Evolutionary conservation across 192 early-diverging fungal genomes (phyloP).

Genomic region (Oehlia diaphana): DNA sequence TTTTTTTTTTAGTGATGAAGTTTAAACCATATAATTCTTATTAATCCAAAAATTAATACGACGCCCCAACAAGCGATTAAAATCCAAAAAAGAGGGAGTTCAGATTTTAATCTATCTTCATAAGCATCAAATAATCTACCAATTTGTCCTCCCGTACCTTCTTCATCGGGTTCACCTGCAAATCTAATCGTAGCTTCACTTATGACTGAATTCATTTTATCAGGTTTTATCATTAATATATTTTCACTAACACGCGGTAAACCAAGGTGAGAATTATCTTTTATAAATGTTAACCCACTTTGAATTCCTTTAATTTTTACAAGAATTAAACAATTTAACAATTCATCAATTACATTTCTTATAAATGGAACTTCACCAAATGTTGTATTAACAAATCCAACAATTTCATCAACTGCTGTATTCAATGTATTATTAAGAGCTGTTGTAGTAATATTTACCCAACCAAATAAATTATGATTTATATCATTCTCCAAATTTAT

Average conservation of each 20-base stretch:
- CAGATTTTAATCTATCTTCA: background rate
- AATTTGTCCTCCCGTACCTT: slow-evolving; percentile 13
- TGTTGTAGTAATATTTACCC: slow-evolving; percentile 21
- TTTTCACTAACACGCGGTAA: slow-evolving; percentile 14
- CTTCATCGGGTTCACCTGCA: background rate
- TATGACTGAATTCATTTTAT: slow-evolving; percentile 4
- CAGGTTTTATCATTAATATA: slow-evolving; percentile 4
- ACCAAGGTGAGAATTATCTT: slow-evolving; percentile 17
- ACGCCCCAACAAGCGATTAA: background rate
- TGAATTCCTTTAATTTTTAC: slow-evolving; percentile 23
- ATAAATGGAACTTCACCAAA: slow-evolving; percentile 8
- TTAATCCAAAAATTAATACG: too few species aligned
- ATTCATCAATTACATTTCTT: background rate
- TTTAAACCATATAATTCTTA: too few species aligned
- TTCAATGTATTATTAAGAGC: slow-evolving; percentile 21
- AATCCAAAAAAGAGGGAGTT: slow-evolving; percentile 21
- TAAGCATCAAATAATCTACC: slow-evolving; percentile 20
- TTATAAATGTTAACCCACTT: slow-evolving; percentile 8
- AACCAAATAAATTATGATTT: slow-evolving; percentile 19
- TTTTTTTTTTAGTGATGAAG: too few species aligned
- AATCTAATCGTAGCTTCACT: slow-evolving; percentile 7
- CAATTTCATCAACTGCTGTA: slow-evolving; percentile 24
- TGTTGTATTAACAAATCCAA: background rate
- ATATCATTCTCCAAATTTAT: slow-evolving; percentile 16
- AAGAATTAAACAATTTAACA: slow-evolving; percentile 23